phyloP scores from a whole-genome alignment of 2,329 filamentous ascomycete genomes.

The Alternaria atra region DNA sequence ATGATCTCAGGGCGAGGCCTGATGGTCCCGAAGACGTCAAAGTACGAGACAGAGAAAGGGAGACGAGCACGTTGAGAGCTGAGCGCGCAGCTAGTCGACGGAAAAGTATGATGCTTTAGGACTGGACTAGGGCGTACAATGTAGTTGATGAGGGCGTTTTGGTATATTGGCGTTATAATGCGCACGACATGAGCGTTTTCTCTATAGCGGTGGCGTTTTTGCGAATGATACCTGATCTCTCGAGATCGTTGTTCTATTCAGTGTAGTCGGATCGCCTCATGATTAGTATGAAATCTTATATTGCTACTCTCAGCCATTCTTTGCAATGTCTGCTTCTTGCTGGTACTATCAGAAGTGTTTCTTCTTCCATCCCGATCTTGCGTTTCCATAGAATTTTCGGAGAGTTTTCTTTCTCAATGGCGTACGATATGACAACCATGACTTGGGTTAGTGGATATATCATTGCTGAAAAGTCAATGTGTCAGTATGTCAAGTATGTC shows the following conservation, averaged over 20 bases:
- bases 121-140: constrained; percentile 4
- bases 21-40: constrained; percentile 16
- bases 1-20: constrained; percentile 22
- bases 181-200: background rate
- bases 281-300: background rate
- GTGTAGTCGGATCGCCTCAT: background rate
- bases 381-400: background rate
- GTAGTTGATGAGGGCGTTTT: constrained; percentile 4
- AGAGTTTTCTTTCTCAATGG: background rate
- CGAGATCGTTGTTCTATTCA: constrained; percentile 1
- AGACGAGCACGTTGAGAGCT: constrained; percentile 35
- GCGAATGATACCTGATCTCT: constrained; percentile 19
- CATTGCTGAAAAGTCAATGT: background rate
- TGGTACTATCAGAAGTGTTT: background rate
- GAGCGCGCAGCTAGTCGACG: constrained; percentile 52
- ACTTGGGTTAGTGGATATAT: background rate
- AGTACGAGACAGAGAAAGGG: constrained; percentile 16
- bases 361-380: background rate
- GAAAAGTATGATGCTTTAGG: constrained; percentile 55
- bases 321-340: background rate
- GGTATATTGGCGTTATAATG: background rate
- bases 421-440: background rate
- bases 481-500: too few relatives aligned
- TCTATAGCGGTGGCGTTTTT: constrained; percentile 19
- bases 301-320: background rate